phyloP scores from a whole-genome alignment of 495 filamentous ascomycete genomes.

The Xylaria scruposa region DNA sequence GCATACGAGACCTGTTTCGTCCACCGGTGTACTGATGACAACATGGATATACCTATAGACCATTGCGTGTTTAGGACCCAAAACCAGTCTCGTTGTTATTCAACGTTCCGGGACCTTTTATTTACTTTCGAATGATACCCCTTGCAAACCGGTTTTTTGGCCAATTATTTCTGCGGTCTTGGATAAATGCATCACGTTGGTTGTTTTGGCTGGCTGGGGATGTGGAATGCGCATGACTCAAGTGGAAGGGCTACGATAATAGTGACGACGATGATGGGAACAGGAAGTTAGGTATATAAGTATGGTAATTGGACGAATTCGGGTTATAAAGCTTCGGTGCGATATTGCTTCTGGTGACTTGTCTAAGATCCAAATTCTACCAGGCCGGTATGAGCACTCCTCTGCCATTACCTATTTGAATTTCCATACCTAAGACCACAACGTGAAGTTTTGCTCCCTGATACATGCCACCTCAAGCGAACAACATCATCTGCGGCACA shows the following conservation, averaged over 20 bases:
- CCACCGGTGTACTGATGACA: constrained; percentile 17
- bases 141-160: background rate
- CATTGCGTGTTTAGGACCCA: constrained; percentile 4
- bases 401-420: background rate
- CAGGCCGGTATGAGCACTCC: background rate
- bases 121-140: constrained; percentile 28
- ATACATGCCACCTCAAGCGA: background rate
- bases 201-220: background rate
- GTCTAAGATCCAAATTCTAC: too few relatives aligned
- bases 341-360: background rate
- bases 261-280: background rate
- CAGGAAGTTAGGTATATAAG: background rate
- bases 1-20: constrained; percentile 18
- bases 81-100: constrained; percentile 7
- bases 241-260: background rate
- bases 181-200: constrained; percentile 15
- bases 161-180: constrained; percentile 4
- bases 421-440: background rate
- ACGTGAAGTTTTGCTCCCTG: background rate
- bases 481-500: background rate
- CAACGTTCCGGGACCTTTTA: constrained; percentile 3
- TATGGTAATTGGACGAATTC: background rate
- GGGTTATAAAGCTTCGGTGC: background rate
- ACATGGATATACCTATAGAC: constrained; percentile 1
- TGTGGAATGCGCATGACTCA: background rate